These are phyloP conservation scores for Myxozyma lipomycoides DNA, from an alignment of 805 yeast genomes.

Conservation along the genomic window DNA sequence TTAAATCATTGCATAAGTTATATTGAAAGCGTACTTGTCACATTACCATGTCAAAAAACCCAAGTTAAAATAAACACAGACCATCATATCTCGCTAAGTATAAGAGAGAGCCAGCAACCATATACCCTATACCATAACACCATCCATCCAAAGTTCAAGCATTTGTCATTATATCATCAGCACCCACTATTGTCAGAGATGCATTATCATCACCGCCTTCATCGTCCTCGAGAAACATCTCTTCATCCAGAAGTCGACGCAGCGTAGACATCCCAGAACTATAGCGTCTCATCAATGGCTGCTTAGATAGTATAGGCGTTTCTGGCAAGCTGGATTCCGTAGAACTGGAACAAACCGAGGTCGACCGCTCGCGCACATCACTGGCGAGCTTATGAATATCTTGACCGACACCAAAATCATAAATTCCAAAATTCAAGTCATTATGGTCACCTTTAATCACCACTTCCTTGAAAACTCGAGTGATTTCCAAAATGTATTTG, in stretches of 20 bases:
- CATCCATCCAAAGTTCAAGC: no score
- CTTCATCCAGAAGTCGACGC: background rate
- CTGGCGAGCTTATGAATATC: background rate
- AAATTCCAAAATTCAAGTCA: background rate
- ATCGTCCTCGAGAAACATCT: no score
- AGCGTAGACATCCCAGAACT: background rate
- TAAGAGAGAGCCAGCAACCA: no score
- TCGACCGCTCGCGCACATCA: background rate
- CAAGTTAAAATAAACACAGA: no score
- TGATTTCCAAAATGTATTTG: conserved; percentile 49
- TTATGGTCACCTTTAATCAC: conserved; percentile 1
- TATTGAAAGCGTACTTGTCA: no score
- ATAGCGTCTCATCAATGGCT: background rate
- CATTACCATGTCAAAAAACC: no score
- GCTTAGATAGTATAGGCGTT: background rate
- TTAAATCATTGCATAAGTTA: no score
- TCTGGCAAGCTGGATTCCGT: background rate
- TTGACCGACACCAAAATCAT: background rate
- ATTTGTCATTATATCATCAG: no score
- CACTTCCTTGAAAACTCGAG: conserved; percentile 14
- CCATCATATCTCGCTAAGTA: no score
- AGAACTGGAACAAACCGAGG: background rate
- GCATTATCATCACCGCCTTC: no score
- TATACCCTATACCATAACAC: no score
- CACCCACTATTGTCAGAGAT: no score